Conservation (phyloP, 163 green algal species). For the Smithsoniella earleae region DNA sequence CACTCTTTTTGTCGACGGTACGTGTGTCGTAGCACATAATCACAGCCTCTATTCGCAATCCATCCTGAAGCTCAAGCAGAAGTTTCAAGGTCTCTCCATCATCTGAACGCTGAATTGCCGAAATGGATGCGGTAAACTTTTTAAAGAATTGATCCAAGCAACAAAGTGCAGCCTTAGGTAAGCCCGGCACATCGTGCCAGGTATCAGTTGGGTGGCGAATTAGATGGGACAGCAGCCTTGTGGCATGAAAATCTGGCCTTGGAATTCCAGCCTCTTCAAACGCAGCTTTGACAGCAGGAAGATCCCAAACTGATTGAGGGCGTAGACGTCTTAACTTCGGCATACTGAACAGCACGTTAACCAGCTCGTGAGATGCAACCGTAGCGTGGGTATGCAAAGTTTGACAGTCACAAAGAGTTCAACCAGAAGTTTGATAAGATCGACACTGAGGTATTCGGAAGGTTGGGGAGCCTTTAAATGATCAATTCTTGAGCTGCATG, state of each 20-base stretch:
- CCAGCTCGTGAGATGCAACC: too few species aligned
- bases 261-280: background rate
- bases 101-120: conserved; percentile 38
- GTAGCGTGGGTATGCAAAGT: too few species aligned
- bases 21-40: conserved; percentile 88
- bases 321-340: conserved; percentile 1
- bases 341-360: too few species aligned
- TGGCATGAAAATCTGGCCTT: background rate
- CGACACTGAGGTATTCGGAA: too few species aligned
- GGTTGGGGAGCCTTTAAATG: too few species aligned
- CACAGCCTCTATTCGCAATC: conserved; percentile 81
- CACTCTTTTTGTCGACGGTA: conserved; percentile 18
- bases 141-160: conserved; percentile 55
- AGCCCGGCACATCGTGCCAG: conserved; percentile 55
- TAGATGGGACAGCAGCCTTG: conserved; percentile 41
- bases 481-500: too few species aligned
- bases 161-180: conserved; percentile 54
- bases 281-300: background rate
- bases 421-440: too few species aligned
- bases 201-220: conserved; percentile 43
- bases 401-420: too few species aligned
- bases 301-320: background rate
- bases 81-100: conserved; percentile 82
- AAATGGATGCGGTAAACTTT: conserved; percentile 41
- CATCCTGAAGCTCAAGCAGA: conserved; percentile 86